Evolutionary conservation across 768 basidiomycete genomes (phyloP), one percentile per base, ranked within the genome.

Genomic region (Rhodotorula diobovata): DNA sequence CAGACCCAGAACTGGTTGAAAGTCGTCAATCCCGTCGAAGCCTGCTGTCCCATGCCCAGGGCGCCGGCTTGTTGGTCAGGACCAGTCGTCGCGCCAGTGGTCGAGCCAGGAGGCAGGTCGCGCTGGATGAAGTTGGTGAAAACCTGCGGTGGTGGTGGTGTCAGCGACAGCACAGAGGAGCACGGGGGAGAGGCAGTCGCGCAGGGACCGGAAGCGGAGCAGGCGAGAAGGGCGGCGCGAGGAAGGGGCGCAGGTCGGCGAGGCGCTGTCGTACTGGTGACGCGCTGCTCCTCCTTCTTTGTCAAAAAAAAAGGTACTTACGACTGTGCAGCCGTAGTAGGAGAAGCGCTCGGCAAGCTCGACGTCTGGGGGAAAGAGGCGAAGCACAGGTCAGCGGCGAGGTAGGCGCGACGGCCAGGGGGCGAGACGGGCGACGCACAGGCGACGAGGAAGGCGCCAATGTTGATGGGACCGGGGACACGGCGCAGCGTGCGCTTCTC

Each of bases 311-410:
- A n/a, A n/a, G n/a, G n/a, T n/a, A 59, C 57, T 23, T 6, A 73
- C 69, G 78, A 78, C 64, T 12, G 63, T 63, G 34, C 43, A 63
- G 45, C 80, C 80, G 60, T 86, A 86, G 77, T 81, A 80, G 51
- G 89, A 89, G 80, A 90, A 90, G 23, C 89, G 86, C 77, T 90
- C 89, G 8, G 87, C 87, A 53, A 89, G 79, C 78, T 90, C 88
- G 41, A 89, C 83, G 43, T 87, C 48, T 50, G 48, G 25, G 10
- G 6, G 48, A 23, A n/a, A n/a, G n/a, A n/a, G n/a, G n/a, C n/a
- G n/a, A n/a, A n/a, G n/a, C n/a, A n/a, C n/a, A n/a, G n/a, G n/a
- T n/a, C n/a, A n/a, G n/a, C n/a, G n/a, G n/a, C n/a, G n/a, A n/a
- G n/a, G n/a, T n/a, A n/a, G n/a, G n/a, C n/a, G n/a, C n/a, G n/a